These are phyloP conservation scores for Grosmannia clavigera DNA, from an alignment of 2,329 filamentous ascomycete species.

Conservation along the genomic window DNA sequence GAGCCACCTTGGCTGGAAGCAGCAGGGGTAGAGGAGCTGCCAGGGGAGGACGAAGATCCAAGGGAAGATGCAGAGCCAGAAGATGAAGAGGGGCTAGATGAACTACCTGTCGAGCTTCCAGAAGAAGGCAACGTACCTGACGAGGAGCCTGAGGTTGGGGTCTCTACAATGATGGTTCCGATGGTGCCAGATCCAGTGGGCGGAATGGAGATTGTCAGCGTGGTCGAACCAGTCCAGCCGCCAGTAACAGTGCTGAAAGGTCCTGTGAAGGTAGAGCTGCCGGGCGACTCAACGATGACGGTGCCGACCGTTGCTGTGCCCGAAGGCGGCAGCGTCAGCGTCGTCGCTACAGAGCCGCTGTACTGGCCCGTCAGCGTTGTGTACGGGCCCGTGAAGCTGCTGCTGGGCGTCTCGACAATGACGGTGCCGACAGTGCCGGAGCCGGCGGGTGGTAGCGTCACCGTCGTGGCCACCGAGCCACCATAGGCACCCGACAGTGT, in stretches of 20 bases:
- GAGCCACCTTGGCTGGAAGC: not conserved
- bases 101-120: not conserved
- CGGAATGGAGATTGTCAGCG: not conserved
- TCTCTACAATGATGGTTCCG: conserved; percentile 2
- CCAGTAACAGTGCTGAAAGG: conserved; percentile 5
- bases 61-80: not conserved
- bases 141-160: not conserved
- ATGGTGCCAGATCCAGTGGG: not conserved
- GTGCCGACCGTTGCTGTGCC: conserved; percentile 1
- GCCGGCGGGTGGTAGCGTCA: conserved; percentile 6
- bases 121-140: not conserved
- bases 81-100: not conserved
- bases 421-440: conserved; percentile 1
- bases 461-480: not conserved
- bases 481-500: not conserved
- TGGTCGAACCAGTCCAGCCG: not conserved
- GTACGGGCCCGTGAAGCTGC: not conserved
- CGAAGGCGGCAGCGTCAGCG: not conserved
- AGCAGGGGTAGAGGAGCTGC: not conserved
- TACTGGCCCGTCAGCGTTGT: not conserved
- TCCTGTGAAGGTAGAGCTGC: not conserved
- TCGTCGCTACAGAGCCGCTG: not conserved
- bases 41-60: not conserved
- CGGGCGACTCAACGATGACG: conserved; percentile 1
- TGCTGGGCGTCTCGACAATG: conserved; percentile 2